Conservation (phyloP, 441 rosid species). For the Flueggea neowawraea region DNA sequence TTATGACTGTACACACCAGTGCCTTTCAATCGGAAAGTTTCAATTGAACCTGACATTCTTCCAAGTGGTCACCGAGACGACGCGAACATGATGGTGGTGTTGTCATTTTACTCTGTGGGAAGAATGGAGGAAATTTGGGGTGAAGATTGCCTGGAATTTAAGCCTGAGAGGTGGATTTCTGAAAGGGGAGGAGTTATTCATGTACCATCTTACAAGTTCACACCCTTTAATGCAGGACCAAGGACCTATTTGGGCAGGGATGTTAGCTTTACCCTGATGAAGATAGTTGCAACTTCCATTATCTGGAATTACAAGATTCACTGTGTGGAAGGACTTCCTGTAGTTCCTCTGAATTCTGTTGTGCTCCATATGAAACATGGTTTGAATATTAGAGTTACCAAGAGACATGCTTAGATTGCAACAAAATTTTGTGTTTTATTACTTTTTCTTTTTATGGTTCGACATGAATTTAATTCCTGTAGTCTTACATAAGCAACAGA, state of each 20-base stretch:
- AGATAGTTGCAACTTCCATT: slow-evolving; percentile 17
- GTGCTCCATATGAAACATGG: slow-evolving; percentile 22
- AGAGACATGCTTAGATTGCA: neutral
- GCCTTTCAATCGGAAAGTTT: slow-evolving; percentile 25
- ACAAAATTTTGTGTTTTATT: neutral
- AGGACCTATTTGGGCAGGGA: slow-evolving; percentile 31
- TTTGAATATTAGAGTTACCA: slow-evolving; percentile 2
- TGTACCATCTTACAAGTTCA: slow-evolving; percentile 28
- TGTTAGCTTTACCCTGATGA: slow-evolving; percentile 19
- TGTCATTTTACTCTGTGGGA: slow-evolving; percentile 32
- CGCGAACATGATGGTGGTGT: slow-evolving; percentile 14
- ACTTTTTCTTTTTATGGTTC: too few species aligned
- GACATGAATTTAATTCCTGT: too few species aligned
- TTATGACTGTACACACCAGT: slow-evolving; percentile 40
- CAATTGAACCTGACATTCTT: slow-evolving; percentile 23
- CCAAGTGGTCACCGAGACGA: slow-evolving; percentile 34
- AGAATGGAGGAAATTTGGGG: slow-evolving; percentile 32
- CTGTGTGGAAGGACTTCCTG: slow-evolving; percentile 11
- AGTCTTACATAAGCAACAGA: too few species aligned
- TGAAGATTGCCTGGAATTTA: slow-evolving; percentile 24
- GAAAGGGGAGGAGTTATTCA: slow-evolving; percentile 8
- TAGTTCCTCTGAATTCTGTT: slow-evolving; percentile 10
- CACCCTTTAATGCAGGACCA: slow-evolving; percentile 27
- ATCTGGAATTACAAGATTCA: slow-evolving; percentile 21
- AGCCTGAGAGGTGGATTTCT: slow-evolving; percentile 31